phyloP scores from a whole-genome alignment of 345 rosid species.

The Nephelium lappaceum region DNA sequence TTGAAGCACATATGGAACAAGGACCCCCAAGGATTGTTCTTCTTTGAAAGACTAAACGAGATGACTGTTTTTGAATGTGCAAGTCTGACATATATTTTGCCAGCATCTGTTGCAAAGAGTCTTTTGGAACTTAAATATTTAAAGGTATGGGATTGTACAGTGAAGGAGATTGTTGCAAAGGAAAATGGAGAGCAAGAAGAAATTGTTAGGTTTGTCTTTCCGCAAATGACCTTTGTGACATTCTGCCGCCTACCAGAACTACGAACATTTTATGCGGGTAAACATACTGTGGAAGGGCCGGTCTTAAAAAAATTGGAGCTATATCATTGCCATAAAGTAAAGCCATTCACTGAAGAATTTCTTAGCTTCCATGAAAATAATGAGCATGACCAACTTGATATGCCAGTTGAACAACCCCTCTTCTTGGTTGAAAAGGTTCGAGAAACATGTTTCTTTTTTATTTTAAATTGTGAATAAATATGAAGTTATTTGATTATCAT shows the following conservation, averaged over 20 bases:
- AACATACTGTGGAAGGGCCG: constrained; percentile 9
- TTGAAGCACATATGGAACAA: not conserved
- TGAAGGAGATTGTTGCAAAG: constrained; percentile 22
- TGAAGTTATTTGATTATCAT: no score
- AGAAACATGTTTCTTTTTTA: no score
- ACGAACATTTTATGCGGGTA: not conserved
- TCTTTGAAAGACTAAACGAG: not conserved
- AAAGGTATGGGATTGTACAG: not conserved
- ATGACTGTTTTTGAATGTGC: not conserved
- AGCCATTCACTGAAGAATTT: not conserved
- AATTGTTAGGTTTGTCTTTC: constrained; percentile 7
- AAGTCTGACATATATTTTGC: constrained; percentile 12
- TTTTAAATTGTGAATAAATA: no score
- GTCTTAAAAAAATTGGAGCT: not conserved
- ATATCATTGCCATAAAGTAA: constrained; percentile 11
- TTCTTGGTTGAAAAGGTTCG: constrained; percentile 1
- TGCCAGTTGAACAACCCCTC: not conserved
- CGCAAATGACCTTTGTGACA: not conserved
- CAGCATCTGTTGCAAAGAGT: constrained; percentile 24
- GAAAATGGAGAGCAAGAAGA: not conserved
- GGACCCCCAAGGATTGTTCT: not conserved
- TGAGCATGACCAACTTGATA: not conserved
- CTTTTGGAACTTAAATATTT: constrained; percentile 13
- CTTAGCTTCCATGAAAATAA: not conserved
- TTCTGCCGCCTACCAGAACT: not conserved